Evolutionary conservation across 305 asterid species (phyloP).

Genomic region (Rubia peregrina): DNA sequence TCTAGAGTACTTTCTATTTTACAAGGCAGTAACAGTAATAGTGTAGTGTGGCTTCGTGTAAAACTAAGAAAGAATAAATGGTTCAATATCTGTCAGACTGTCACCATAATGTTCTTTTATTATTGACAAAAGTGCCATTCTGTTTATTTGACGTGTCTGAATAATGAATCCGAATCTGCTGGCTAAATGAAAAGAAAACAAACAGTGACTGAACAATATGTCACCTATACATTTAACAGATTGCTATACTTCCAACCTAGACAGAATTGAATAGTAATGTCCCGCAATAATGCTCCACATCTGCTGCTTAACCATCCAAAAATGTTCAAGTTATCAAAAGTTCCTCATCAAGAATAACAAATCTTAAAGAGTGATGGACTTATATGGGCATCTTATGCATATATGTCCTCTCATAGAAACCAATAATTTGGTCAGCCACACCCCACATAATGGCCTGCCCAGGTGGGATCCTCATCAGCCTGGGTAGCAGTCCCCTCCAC

Average conservation of each 20-base stretch:
- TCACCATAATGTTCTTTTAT: background rate
- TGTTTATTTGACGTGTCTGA: background rate
- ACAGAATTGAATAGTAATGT: background rate
- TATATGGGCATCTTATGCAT: constrained; percentile 34
- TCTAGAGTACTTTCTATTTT: too few relatives aligned
- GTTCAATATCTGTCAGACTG: too few relatives aligned
- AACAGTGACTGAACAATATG: background rate
- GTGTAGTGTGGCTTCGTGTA: background rate
- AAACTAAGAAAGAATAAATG: background rate
- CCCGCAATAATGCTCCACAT: background rate
- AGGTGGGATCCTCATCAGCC: constrained; percentile 98
- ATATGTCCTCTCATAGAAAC: constrained; percentile 70
- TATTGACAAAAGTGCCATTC: background rate
- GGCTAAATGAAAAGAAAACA: background rate
- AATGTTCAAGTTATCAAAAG: background rate
- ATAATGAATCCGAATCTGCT: background rate
- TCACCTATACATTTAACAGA: background rate
- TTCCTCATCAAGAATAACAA: background rate
- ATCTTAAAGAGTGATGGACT: constrained; percentile 2
- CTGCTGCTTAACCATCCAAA: background rate
- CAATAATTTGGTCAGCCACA: constrained; percentile 89
- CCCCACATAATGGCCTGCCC: constrained; percentile 98
- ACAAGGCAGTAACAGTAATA: background rate
- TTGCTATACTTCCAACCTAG: background rate
- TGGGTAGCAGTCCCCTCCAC: constrained; percentile 86